A percentile compares a stretch with the other conserved stretches of the same genome.
Conservation (phyloP, 345 rosid species). For the Diplotaxis tenuifolia region DNA sequence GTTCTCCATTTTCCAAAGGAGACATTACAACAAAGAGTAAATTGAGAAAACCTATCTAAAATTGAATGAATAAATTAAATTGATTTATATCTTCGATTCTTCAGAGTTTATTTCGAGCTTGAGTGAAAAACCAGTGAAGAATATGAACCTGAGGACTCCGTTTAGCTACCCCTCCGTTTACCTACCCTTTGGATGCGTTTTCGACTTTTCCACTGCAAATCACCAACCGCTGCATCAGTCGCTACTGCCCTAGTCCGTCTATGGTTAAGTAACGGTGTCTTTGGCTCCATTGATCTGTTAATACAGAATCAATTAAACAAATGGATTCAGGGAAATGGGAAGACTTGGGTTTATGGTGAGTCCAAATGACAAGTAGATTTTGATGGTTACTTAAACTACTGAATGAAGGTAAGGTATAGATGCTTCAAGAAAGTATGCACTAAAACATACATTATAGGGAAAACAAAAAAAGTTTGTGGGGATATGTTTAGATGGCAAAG, state of each 20-base stretch:
- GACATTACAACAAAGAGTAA: neutral
- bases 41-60: constrained; percentile 13
- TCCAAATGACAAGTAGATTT: neutral
- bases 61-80: constrained; percentile 32
- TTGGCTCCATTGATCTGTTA: constrained; percentile 59
- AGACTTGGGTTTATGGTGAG: neutral
- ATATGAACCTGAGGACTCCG: constrained; percentile 47
- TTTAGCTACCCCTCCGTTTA: constrained; percentile 54
- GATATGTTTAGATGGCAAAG: constrained; percentile 7
- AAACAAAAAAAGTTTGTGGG: neutral
- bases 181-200: constrained; percentile 70
- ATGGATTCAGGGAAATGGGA: neutral
- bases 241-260: constrained; percentile 11
- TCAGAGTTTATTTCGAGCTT: constrained; percentile 2
- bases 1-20: constrained; percentile 6
- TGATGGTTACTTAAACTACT: neutral
- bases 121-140: constrained; percentile 52
- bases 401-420: neutral
- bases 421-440: neutral
- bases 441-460: neutral
- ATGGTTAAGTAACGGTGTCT: constrained; percentile 53
- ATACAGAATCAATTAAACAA: constrained; percentile 27
- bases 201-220: constrained; percentile 59
- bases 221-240: constrained; percentile 19
- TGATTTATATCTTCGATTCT: neutral